Conservation (phyloP, 83 land plant species). For the Larix sibirica region DNA sequence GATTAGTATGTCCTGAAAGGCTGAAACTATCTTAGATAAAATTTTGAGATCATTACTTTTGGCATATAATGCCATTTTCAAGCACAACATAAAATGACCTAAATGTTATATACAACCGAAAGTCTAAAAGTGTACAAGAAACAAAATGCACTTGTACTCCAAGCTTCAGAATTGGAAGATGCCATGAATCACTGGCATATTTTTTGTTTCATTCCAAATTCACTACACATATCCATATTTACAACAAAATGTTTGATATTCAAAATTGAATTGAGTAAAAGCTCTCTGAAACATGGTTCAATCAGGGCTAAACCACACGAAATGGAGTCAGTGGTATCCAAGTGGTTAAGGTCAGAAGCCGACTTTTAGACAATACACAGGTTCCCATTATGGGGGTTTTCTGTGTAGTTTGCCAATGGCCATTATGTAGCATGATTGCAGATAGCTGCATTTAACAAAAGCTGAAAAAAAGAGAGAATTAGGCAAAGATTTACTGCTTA, state of each 20-base stretch:
- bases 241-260: background rate
- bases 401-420: too few species aligned
- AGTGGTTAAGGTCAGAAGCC: too few species aligned
- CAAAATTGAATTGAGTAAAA: background rate
- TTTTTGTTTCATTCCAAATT: too few species aligned
- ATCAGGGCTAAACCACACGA: background rate
- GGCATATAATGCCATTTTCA: background rate
- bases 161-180: background rate
- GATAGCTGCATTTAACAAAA: too few species aligned
- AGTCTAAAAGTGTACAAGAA: background rate
- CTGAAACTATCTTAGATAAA: background rate
- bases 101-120: background rate
- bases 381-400: too few species aligned
- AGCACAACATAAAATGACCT: background rate
- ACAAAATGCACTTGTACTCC: background rate
- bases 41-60: background rate
- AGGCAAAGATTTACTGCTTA: too few species aligned
- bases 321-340: too few species aligned
- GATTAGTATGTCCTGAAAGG: too few species aligned
- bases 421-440: too few species aligned
- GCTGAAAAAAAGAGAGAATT: too few species aligned
- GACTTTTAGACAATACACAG: too few species aligned
- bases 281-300: background rate
- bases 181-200: background rate
- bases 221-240: too few species aligned